Base-by-base conservation (phyloP, 1,284 basidiomycete genomes). In the Ceratorhiza oryzae-sativae region DNA sequence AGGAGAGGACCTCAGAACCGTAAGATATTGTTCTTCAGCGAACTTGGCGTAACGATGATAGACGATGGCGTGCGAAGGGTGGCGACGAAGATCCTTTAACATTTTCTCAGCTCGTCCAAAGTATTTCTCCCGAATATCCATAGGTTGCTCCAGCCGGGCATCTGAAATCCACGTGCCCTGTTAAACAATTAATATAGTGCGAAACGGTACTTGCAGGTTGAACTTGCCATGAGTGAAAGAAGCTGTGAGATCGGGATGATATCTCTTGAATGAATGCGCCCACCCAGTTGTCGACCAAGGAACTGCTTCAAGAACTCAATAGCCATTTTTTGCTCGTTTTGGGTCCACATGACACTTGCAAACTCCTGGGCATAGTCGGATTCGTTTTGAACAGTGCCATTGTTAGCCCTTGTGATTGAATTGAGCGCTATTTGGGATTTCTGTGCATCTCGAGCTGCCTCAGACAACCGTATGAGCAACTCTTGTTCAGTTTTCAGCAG, bases 161-260 rank as follows among this genome's bases (percentile, higher is more conserved):
- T 92, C 88, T 2, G 92, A 88, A 25, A 88, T 90, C 97, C 97
- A 99, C 23, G 90, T 86, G 1, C 95, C 96, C 93, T 95, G 76
- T 32, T 60, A 23, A 36, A 25, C 49, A 70, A 49, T 25, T 12
- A 45, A 32, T 59, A 20, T 53, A n/a, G n/a, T n/a, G n/a, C n/a
- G n/a, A 74, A 76, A 93, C 92, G 78, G 92, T 78, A 61, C 85
- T 23, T 89, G n/a, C 84, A 58, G 27, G 70, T 4, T 72, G 27
- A 45, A 73, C 77, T 23, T 71, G 79, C 80, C 20, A 81, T 73
- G 20, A 76, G 75, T 15, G 80, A 76, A 23, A 90, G 82, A 36
- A 89, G 80, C 25, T 83, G 76, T 3, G 90, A 51, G 3, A 53
- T 56, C 6, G 65, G 53, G 23, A 68, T 41, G 0, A 34, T 23